Base-by-base conservation (phyloP, 2,329 filamentous ascomycete genomes). In the Colletotrichum tamarilloi region DNA sequence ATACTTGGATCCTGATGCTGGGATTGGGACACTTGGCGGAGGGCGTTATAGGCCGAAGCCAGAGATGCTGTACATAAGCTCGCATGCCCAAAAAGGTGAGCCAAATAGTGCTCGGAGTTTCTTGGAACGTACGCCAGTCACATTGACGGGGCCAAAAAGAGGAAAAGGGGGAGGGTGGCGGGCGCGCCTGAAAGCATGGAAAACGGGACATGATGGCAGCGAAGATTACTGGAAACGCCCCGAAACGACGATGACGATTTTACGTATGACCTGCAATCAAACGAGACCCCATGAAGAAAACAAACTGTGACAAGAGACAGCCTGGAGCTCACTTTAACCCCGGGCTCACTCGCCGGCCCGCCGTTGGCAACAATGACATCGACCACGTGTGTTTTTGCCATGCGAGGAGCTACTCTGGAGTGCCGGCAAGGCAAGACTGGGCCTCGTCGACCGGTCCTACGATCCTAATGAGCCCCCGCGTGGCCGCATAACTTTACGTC, bases 191-290 rank as follows among this genome's bases (percentile, higher is more conserved):
- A 32, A 38, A 28, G 42, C 42, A 58, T 62, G 69, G 52, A 49
- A 63, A 52, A 64, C 32, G 55, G 56, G 49, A 68, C 46, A 72
- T 72, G 72, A 70, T 38, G 63, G 26, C 32, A 26, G 58, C 42
- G 35, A 38, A 75, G 22, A 58, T 22, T 52, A 66, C 52, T 57
- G 32, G 35, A 62, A 72, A 73, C 64, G 66, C 56, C 56, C 72
- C 62, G 55, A 64, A 68, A 75, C 70, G 59, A 76, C 38, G 59
- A 62, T 46, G 58, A 58, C 55, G 53, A 58, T n/a, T n/a, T 16
- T 46, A 59, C 11, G 56, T 26, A 19, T 38, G 11, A 46, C 22
- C 28, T 28, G 22, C 49, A 22, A 24, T 24, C n/a, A 16, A 57
- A 5, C 16, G 19, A 35, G 22, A 14, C 6, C 6, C 22, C 16